Evolutionary conservation across 768 basidiomycete genomes (phyloP).

Genomic region (Hysterangium stoloniferum): DNA sequence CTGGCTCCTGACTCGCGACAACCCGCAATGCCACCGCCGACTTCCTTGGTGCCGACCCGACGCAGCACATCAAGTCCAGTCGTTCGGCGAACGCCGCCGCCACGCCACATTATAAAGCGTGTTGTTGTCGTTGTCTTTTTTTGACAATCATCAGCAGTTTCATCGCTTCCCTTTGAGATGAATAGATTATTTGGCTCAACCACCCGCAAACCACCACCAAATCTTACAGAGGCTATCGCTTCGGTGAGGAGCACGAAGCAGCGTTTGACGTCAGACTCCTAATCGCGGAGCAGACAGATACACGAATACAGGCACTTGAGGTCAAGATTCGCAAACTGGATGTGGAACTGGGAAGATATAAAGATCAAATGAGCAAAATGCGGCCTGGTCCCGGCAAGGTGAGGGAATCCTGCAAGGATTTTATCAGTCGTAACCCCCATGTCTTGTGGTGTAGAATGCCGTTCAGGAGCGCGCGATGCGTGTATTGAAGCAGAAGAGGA

Average conservation of each 20-base stretch:
- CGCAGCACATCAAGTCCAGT: no score
- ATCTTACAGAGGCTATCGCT: slow-evolving; percentile 87
- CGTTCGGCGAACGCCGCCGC: no score
- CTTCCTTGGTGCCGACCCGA: no score
- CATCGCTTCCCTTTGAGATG: slow-evolving; percentile 33
- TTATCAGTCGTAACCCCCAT: neutral
- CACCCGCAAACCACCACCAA: slow-evolving; percentile 68
- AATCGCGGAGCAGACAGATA: slow-evolving; percentile 59
- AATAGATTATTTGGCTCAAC: slow-evolving; percentile 81
- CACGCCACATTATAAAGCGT: no score
- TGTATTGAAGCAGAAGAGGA: slow-evolving; percentile 88
- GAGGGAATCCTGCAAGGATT: slow-evolving; percentile 14
- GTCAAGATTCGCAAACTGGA: slow-evolving; percentile 97
- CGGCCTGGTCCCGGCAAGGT: slow-evolving; percentile 95
- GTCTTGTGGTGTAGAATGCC: slow-evolving; percentile 48
- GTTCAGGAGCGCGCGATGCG: slow-evolving; percentile 92
- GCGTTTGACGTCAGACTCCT: neutral
- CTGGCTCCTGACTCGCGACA: neutral
- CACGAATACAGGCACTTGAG: slow-evolving; percentile 79
- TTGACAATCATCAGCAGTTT: neutral
- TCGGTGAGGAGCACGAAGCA: slow-evolving; percentile 44
- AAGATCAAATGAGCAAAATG: slow-evolving; percentile 93
- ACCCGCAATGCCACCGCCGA: neutral
- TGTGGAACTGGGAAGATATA: slow-evolving; percentile 84
- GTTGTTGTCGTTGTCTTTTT: neutral